These are phyloP conservation scores for Monascus ruber DNA, from an alignment of 2,329 filamentous ascomycete species.

Conservation along the genomic window DNA sequence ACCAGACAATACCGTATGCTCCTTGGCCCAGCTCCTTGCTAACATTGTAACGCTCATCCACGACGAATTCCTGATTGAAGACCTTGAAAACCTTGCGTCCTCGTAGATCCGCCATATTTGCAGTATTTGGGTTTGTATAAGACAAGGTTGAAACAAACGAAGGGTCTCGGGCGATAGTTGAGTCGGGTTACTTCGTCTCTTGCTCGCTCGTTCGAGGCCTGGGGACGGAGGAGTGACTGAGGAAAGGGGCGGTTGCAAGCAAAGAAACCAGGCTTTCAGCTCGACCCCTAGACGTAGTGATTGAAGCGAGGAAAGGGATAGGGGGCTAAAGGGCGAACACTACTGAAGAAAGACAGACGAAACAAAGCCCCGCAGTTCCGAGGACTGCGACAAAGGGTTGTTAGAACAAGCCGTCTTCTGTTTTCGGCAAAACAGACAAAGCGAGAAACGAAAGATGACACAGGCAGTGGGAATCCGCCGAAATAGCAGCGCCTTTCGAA, in stretches of 20 bases:
- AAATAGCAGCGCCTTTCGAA: no score
- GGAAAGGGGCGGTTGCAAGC: not conserved
- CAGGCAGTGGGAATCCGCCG: not conserved
- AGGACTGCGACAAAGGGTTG: not conserved
- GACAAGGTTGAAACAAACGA: no score
- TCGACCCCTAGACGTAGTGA: not conserved
- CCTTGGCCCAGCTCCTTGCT: slow-evolving; percentile 98
- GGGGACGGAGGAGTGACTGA: not conserved
- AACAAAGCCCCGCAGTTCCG: slow-evolving; percentile 1
- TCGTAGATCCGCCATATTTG: slow-evolving; percentile 47
- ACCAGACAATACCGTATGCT: slow-evolving; percentile 98
- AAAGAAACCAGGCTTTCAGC: no score
- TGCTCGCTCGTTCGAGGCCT: not conserved
- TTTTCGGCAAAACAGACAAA: not conserved
- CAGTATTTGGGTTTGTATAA: slow-evolving; percentile 9
- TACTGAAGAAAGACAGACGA: slow-evolving; percentile 4
- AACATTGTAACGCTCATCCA: slow-evolving; percentile 95
- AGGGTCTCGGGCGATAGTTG: no score
- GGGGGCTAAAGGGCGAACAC: not conserved
- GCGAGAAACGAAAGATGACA: not conserved
- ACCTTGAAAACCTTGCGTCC: slow-evolving; percentile 96
- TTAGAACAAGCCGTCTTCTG: not conserved
- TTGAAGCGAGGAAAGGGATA: not conserved
- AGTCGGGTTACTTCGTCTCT: no score
- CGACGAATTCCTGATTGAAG: slow-evolving; percentile 98